Base-by-base conservation (phyloP, 768 basidiomycete species). In the Punctularia strigosozonata region DNA sequence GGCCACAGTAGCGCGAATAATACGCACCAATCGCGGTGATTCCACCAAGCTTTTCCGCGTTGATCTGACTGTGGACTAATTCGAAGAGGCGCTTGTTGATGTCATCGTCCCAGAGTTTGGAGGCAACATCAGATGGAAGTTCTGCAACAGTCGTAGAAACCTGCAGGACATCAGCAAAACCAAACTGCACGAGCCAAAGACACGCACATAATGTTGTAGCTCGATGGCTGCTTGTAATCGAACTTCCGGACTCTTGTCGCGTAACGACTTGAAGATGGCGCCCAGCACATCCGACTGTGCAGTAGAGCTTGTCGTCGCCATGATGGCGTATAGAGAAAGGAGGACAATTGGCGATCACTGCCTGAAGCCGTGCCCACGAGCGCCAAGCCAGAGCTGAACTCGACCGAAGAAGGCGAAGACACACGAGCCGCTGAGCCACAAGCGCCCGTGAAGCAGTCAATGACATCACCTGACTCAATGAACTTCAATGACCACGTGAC, bases 61-160 rank as follows among this genome's bases (percentile, higher is more conserved):
- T 73, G 52, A 76, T 79, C 52, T 78, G 77, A 50, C 83, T 85
- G 52, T 91, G 87, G 41, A 85, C 80, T 32, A 90, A 70, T 47
- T 84, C 80, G 52, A 89, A 87, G 38, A 92, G 63, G 25, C 77
- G 65, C 45, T 75, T 70, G 53, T 80, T 89, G 48, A 92, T 81
- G 40, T 75, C 77, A 46, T 87, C 81, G 44, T 89, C 84, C 85
- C 86, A 90, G 36, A 89, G 62, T 54, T 87, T 86, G 1, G 77
- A 72, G 7, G 80, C 79, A 10, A 76, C 76, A 47, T 89, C 87
- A 1, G 84, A 76, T 7, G 83, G 75, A 73, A 87, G 79, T 53
- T 90, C 87, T 6, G 80, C 71, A 3, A 86, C 71, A 4, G 74
- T 75, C 23, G 73, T 73, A 6, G 74, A 70, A 18, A 89, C 79